A percentile compares a stretch with the other conserved stretches of the same genome.
phyloP scores from a whole-genome alignment of 345 rosid species.

The Abelmoschus esculentus region DNA sequence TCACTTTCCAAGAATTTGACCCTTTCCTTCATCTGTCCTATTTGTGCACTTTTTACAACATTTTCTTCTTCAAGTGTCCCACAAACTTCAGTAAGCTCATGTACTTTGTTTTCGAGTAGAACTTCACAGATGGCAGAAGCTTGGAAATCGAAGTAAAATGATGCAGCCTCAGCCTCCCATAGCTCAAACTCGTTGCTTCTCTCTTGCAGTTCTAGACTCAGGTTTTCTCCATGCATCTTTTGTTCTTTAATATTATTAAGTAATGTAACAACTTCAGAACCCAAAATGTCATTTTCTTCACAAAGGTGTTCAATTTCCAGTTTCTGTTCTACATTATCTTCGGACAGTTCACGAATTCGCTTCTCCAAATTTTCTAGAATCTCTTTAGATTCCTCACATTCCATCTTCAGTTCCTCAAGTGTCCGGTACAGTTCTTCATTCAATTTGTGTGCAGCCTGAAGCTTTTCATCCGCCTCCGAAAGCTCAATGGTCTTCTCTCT shows the following conservation, averaged over 20 bases:
- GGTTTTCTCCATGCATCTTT: conserved; percentile 47
- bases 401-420: conserved; percentile 57
- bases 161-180: conserved; percentile 90
- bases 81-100: conserved; percentile 42
- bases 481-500: conserved; percentile 51
- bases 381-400: conserved; percentile 39
- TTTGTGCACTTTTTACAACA: conserved; percentile 31
- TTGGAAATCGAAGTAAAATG: conserved; percentile 85
- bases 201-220: conserved; percentile 74
- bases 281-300: conserved; percentile 44
- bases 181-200: conserved; percentile 67
- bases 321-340: conserved; percentile 29
- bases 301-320: conserved; percentile 44
- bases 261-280: conserved; percentile 32
- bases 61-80: conserved; percentile 46
- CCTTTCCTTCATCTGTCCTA: conserved; percentile 57
- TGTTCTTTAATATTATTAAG: conserved; percentile 42
- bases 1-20: conserved; percentile 46
- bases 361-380: conserved; percentile 34
- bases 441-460: conserved; percentile 46
- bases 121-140: conserved; percentile 58
- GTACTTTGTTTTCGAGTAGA: conserved; percentile 57
- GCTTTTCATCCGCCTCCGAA: conserved; percentile 58
- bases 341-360: conserved; percentile 34
- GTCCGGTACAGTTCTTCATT: conserved; percentile 48